Base-by-base conservation (phyloP, 768 basidiomycete genomes). In the Serendipita sp. region DNA sequence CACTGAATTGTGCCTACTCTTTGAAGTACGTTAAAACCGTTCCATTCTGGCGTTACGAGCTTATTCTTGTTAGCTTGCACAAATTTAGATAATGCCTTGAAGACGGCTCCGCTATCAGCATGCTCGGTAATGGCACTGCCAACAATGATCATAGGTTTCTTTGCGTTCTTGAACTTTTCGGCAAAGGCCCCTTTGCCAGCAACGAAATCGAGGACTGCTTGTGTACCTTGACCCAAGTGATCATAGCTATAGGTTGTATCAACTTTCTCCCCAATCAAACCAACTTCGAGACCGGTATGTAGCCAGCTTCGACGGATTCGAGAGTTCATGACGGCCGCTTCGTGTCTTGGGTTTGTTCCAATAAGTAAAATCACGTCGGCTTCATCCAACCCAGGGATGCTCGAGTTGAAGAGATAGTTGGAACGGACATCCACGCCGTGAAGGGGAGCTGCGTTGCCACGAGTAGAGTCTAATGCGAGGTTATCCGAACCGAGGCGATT, bases 401-500 rank as follows among this genome's bases (percentile, higher is more conserved):
- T 91, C 7, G 87, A 79, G 76, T 97, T 97, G 81, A 99, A 96
- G 44, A 95, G 84, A 76, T 96, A 98, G 77, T 95, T 97, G 13
- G 91, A 89, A 65, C 96, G 89, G 64, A 95, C 78, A 70, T 98
- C 95, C 67, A 95, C 81, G 60, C 89, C 88, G 67, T 89, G 85
- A 0, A 82, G 80, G 3, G 93, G 90, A 0, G 83, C 74, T n/a
- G 77, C 73, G 66, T 79, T 76, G 35, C 91, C 92, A 32, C 82
- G 79, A 1, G 76, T 73, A 68, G 85, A 83, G 72, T 99, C 96
- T 56, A 90, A 78, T 1, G 85, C 76, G 38, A 92, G 83, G 76
- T 98, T 98, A 72, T 98, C 96, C 0, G 94, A 97, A 44, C 94
- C 95, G 56, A 98, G 82, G 62, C 84, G 83, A 78, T 98, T 96